These are phyloP conservation scores for Entoloma clypeatum DNA, from an alignment of 1,284 basidiomycete genomes.

Conservation along the genomic window DNA sequence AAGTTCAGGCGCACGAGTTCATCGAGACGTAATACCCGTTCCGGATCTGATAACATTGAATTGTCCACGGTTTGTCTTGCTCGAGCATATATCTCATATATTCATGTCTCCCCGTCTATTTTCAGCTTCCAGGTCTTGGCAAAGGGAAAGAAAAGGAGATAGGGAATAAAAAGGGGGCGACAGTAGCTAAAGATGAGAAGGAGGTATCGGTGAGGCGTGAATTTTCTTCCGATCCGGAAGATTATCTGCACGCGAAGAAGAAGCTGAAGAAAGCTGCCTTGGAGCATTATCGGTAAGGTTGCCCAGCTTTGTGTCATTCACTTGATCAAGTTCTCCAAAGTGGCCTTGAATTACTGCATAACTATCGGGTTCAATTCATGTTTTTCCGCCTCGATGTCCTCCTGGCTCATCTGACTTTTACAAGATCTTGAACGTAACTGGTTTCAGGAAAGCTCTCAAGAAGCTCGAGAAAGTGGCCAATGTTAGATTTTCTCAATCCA, in stretches of 20 bases:
- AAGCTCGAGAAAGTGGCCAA: constrained; percentile 89
- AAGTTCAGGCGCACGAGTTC: neutral
- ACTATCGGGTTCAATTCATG: constrained; percentile 65
- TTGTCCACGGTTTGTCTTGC: constrained; percentile 3
- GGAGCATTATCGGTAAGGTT: constrained; percentile 77
- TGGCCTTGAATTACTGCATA: constrained; percentile 77
- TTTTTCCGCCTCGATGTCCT: neutral
- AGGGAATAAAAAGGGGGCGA: constrained; percentile 5
- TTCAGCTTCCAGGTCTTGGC: constrained; percentile 1
- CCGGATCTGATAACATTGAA: constrained; percentile 2
- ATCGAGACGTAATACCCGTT: neutral
- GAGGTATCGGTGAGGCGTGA: constrained; percentile 8
- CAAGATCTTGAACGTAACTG: constrained; percentile 83
- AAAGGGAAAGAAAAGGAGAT: constrained; percentile 50
- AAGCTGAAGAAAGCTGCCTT: constrained; percentile 78
- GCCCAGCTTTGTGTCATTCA: neutral
- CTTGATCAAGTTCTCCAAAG: constrained; percentile 30
- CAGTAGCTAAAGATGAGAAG: constrained; percentile 1
- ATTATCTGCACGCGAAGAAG: constrained; percentile 80
- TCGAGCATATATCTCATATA: neutral
- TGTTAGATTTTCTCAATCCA: constrained; percentile 35
- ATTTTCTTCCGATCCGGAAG: constrained; percentile 58
- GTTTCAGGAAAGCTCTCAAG: constrained; percentile 89
- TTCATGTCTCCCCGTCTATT: neutral
- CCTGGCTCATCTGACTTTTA: constrained; percentile 3